Conservation (phyloP, 164 flowering plant species). For the Taxillus chinensis region DNA sequence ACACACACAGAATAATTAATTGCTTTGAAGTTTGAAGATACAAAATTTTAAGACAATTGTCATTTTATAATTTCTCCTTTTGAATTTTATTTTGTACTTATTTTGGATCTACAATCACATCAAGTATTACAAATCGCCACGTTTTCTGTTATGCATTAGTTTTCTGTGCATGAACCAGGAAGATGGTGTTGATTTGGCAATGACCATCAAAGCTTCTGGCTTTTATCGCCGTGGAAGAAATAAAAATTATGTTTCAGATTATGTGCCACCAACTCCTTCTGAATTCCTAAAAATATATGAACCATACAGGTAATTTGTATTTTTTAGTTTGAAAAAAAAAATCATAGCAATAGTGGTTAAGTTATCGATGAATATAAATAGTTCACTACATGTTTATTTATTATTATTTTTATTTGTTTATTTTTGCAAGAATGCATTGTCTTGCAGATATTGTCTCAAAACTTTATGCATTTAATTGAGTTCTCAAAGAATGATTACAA, state of each 20-base stretch:
- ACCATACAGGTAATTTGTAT: slow-evolving; percentile 22
- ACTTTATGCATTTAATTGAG: background rate
- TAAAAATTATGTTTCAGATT: slow-evolving; percentile 43
- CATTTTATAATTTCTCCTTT: too few species aligned
- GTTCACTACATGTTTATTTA: background rate
- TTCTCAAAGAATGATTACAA: background rate
- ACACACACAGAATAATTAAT: too few species aligned
- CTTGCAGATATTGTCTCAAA: background rate
- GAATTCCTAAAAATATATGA: slow-evolving; percentile 29
- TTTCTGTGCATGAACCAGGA: slow-evolving; percentile 33
- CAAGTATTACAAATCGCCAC: too few species aligned
- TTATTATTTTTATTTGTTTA: background rate
- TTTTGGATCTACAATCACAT: background rate
- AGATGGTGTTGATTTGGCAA: slow-evolving; percentile 43
- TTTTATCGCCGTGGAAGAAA: slow-evolving; percentile 47
- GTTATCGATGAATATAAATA: too few species aligned
- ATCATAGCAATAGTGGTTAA: too few species aligned
- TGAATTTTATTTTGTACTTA: background rate
- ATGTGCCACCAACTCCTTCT: slow-evolving; percentile 35
- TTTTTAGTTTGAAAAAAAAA: background rate
- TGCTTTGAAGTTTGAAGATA: too few species aligned
- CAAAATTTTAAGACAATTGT: too few species aligned
- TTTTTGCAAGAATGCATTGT: background rate
- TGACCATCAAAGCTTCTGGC: slow-evolving; percentile 39
- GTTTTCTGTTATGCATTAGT: slow-evolving; percentile 1